These are phyloP conservation scores for Fusarium napiforme DNA, from an alignment of 2,329 filamentous ascomycete species.

Conservation along the genomic window DNA sequence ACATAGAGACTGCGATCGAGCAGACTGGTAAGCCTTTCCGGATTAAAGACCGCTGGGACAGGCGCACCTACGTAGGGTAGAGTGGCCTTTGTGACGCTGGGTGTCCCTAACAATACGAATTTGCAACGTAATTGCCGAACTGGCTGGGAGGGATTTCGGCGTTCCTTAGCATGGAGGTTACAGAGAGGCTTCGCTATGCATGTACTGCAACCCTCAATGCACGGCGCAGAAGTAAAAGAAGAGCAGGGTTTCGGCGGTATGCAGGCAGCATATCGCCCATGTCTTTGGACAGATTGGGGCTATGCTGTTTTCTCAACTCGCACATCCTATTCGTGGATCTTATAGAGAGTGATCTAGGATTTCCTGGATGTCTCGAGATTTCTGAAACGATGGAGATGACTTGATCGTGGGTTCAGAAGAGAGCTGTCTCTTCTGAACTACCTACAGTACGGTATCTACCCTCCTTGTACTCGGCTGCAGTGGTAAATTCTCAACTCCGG, in stretches of 20 bases:
- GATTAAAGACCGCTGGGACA: not conserved
- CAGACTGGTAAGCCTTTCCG: not conserved
- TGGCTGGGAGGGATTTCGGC: constrained; percentile 11
- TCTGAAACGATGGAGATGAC: constrained; percentile 7
- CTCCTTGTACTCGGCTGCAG: not conserved
- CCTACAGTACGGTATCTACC: not conserved
- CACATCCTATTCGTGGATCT: not conserved
- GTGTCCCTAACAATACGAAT: constrained; percentile 13
- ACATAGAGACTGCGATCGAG: constrained; percentile 2
- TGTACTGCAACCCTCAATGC: not conserved
- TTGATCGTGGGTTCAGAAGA: not conserved
- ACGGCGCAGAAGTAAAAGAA: not conserved
- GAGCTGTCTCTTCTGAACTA: not conserved
- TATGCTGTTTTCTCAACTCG: not conserved
- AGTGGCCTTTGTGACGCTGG: not conserved
- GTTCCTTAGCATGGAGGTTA: constrained; percentile 22
- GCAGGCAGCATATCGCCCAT: not conserved
- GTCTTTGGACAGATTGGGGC: not conserved
- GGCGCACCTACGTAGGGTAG: not conserved
- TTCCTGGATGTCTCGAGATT: constrained; percentile 10
- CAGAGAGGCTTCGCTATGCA: constrained; percentile 16
- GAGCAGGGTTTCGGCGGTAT: not conserved
- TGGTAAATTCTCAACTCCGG: not conserved
- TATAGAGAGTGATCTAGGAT: not conserved
- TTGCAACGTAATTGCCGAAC: constrained; percentile 15